These are phyloP conservation scores for Aphelidium insulamus DNA, from an alignment of 371 early-diverging fungal genomes.

Conservation along the genomic window DNA sequence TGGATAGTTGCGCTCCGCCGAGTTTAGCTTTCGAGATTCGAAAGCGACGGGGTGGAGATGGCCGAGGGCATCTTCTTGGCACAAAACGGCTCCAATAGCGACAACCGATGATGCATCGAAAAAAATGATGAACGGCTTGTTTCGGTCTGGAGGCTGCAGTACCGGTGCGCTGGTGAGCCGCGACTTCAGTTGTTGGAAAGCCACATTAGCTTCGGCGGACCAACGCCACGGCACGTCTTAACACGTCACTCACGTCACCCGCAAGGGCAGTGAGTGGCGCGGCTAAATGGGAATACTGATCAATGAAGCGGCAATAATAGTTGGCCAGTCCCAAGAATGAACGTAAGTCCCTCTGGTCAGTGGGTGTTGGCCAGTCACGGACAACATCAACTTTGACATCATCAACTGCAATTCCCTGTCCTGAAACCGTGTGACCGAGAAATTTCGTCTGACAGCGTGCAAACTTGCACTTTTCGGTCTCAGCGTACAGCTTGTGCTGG, in stretches of 20 bases:
- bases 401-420: conserved; percentile 9
- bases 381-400: conserved; percentile 13
- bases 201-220: conserved; percentile 5
- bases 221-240: conserved; percentile 12
- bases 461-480: conserved; percentile 21
- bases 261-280: conserved; percentile 15
- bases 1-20: conserved; percentile 8
- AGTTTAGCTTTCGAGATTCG: conserved; percentile 6
- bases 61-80: conserved; percentile 8
- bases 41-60: conserved; percentile 8
- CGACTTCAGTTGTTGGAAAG: conserved; percentile 16
- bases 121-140: conserved; percentile 10
- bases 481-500: conserved; percentile 8
- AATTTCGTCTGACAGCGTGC: conserved; percentile 8
- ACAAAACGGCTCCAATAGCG: conserved; percentile 18
- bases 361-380: conserved; percentile 11
- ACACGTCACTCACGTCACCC: no score
- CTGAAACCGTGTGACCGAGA: conserved; percentile 15
- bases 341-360: conserved; percentile 11
- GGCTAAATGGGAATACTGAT: conserved; percentile 12
- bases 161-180: conserved; percentile 11
- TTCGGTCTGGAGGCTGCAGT: conserved; percentile 8
- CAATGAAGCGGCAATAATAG: conserved; percentile 23
- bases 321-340: conserved; percentile 23
- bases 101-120: conserved; percentile 23